A percentile compares a stretch with the other conserved stretches of the same genome.
These are phyloP conservation scores for Quercus lobata DNA, from an alignment of 331 rosid species.

Conservation along the genomic window DNA sequence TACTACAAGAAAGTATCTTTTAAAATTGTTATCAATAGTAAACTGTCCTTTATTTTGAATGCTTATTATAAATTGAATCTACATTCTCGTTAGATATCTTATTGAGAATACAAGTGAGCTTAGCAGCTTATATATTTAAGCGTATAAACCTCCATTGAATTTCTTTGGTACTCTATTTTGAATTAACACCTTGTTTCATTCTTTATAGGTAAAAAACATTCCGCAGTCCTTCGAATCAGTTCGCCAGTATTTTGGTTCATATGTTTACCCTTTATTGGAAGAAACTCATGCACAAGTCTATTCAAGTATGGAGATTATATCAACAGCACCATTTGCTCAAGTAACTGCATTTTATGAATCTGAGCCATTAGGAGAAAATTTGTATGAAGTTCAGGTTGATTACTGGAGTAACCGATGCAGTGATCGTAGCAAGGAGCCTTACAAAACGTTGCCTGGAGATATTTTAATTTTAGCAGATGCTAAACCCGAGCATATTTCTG, in stretches of 20 bases:
- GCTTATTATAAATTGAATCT: no score
- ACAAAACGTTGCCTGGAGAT: slow-evolving; percentile 60
- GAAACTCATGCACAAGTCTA: slow-evolving; percentile 46
- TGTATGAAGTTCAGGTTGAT: slow-evolving; percentile 34
- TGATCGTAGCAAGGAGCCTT: slow-evolving; percentile 37
- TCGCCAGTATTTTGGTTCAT: slow-evolving; percentile 34
- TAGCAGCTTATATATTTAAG: no score
- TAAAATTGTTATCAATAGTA: no score
- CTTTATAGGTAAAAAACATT: slow-evolving; percentile 35
- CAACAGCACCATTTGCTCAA: slow-evolving; percentile 44
- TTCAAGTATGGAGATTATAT: slow-evolving; percentile 38
- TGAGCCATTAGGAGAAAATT: background rate
- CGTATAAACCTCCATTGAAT: no score
- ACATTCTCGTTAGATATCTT: no score
- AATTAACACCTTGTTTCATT: no score
- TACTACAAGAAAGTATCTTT: no score
- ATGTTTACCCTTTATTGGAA: slow-evolving; percentile 43
- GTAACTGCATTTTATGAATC: slow-evolving; percentile 29
- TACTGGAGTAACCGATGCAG: slow-evolving; percentile 41
- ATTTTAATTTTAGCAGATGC: slow-evolving; percentile 46
- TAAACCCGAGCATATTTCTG: slow-evolving; percentile 39
- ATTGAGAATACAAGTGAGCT: no score
- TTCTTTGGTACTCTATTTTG: no score
- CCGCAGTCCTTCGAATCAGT: slow-evolving; percentile 24
- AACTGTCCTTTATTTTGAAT: no score